Evolutionary conservation across 208 protist species (phyloP), one percentile per base, ranked within the genome.

Genomic region (Leishmania arabica): DNA sequence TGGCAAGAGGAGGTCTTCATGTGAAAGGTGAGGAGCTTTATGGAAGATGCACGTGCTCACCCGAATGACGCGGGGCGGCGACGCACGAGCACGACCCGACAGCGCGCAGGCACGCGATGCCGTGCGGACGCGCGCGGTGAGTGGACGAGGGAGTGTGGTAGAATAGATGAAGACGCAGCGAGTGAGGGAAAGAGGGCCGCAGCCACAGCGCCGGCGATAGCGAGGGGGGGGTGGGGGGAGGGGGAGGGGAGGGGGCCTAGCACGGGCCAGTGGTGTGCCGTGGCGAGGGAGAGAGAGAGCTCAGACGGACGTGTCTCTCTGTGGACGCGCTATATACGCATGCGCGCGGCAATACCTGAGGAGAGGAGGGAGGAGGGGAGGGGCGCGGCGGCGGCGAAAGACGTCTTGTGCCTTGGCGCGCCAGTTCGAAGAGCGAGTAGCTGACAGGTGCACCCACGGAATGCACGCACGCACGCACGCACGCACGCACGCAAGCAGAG

Each of bases 401-500:
- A 15, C 31, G 62, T 8, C 31, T 11, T 64, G 58, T 34, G 58
- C 58, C 58, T 64, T 31, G 58, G 24, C 58, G 58, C 27, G 65
- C 19, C 19, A 19, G 37, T 42, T 15, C 34, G 31, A 34, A 6
- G 34, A 70, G 13, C 19, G 65, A 70, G 34, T n/a, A 11, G 37
- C 27, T 21, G 65, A 40, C 37, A 70, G 65, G 9, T 19, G 60
- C 7, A 6, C 9, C 1, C 31, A 27, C 11, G n/a, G 60, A 17
- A 7, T 27, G 37, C 31, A 34, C 11, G 51, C 51, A 54, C 17
- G 51, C 42, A 83, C 11, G 51, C 51, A 54, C 17, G 51, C 42
- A 83, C 11, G 51, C 51, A 54, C 17, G 51, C 42, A 83, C 54
- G 77, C 54, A 79, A 53, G 37, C 42, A 68, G 42, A 71, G 19